phyloP scores from a whole-genome alignment of 2,329 filamentous ascomycete genomes.

The Stagonosporopsis tanaceti region DNA sequence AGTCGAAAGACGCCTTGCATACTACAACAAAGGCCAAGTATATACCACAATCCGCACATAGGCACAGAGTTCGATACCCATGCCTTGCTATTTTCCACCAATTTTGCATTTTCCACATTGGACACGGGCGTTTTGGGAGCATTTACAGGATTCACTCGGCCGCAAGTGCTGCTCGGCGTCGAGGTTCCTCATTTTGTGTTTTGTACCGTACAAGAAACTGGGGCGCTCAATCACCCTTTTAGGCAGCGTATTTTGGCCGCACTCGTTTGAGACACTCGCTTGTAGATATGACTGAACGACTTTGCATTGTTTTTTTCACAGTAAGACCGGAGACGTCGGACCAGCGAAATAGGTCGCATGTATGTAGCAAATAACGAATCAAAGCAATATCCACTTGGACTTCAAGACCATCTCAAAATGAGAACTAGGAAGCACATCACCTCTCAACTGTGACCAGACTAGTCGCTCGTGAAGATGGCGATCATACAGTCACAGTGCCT shows the following conservation, averaged over 20 bases:
- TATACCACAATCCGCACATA: conserved; percentile 16
- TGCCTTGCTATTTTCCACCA: background rate
- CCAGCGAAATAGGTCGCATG: background rate
- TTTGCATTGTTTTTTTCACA: conserved; percentile 1
- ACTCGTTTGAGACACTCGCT: conserved; percentile 17
- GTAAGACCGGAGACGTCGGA: background rate
- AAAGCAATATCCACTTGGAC: background rate
- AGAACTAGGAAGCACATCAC: too few species aligned
- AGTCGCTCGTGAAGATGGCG: too few species aligned
- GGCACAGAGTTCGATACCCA: conserved; percentile 16
- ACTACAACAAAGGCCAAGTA: conserved; percentile 1
- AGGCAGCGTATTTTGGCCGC: conserved; percentile 7
- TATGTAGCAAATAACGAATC: conserved; percentile 6
- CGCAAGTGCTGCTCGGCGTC: conserved; percentile 18
- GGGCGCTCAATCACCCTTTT: background rate
- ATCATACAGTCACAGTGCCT: too few species aligned
- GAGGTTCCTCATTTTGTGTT: conserved; percentile 1
- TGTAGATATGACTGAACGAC: conserved; percentile 20
- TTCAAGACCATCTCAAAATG: background rate
- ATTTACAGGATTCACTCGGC: conserved; percentile 10
- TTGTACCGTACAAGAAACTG: background rate
- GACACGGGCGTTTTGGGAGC: conserved; percentile 15
- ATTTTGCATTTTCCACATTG: background rate
- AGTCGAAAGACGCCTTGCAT: background rate
- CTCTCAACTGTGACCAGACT: too few species aligned